Evolutionary conservation across 306 rosid species (phyloP), one percentile per base, ranked within the genome.

Genomic region (Prosopis cineraria): DNA sequence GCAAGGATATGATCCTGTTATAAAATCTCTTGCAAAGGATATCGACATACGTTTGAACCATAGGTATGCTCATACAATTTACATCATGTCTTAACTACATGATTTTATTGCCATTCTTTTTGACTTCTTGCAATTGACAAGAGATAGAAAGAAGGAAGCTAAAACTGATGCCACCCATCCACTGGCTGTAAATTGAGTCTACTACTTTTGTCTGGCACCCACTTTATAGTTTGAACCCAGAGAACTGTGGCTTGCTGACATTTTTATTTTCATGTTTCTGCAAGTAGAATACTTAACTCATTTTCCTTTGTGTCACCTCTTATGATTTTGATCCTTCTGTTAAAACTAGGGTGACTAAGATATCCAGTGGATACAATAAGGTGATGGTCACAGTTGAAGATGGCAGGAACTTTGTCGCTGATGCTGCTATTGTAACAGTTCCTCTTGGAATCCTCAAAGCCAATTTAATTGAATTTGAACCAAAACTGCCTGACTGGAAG

Each of bases 401-500:
- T 24, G 96, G 93, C 60, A 87, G 85, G 83, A 84, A 76, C 78
- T 82, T 84, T 25, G 74, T 87, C 44, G 93, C 90, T 3, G 89
- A 86, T 62, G 85, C 89, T 56, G 89, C 75, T 29, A 86, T 86
- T 19, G 25, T 86, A 69, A 86, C 96, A 22, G 93, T 89, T 67
- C 96, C 96, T 50, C 62, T 89, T 19, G 96, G 96, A 76, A 47
- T 91, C 44, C 89, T 91, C 43, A 91, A 91, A 79, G 96, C 96
- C 79, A 89, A 85, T 37, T 68, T 89, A 63, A 91, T 89, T 45
- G 84, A 91, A 82, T 91, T 91, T 33, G 86, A 87, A 73, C 96
- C 96, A 12, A 82, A 83, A 52, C 83, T 91, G 53, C 93, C 93
- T 0, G 90, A 87, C 67, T 91, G 96, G 96, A 91, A 91, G 78